Evolutionary conservation across 2,329 filamentous ascomycete genomes (phyloP), one percentile per base, ranked within the genome.

Genomic region (Verticillium tricorpus): DNA sequence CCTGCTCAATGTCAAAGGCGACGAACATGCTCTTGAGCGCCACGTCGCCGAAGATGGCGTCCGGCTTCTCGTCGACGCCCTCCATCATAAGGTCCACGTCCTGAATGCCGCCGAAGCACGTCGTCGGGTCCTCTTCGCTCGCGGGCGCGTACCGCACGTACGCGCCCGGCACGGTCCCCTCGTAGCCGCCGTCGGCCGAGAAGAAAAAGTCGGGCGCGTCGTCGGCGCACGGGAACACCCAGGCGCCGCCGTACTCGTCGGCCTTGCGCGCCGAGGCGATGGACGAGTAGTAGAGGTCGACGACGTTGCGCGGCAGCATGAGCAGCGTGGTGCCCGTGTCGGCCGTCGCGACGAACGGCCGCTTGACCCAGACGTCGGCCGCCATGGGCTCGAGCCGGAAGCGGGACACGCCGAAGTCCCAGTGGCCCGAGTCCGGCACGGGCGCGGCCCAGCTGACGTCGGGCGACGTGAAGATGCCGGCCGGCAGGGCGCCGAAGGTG

Each of bases 21-120:
- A 89, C 86, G 71, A 90, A 93, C 65, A 90, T 80, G 61, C 85
- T 85, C 84, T 95, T 95, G 67, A 95, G 82, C 78, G 93, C 91
- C 61, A 90, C 81, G 64, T 93, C 90, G 11, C 92, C 92, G 61
- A 93, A 84, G 70, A 96, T 92, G 61, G 82, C 85, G 65, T 88
- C 81, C 1, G 71, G 69, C 45, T 52, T 52, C 8, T 52, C 45
- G 11, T 52, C 45, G 19, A 52, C 45, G 17, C 45, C 45, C n/a
- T 52, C 45, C 45, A 52, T 22, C 58, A 79, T 67, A 28, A 69
- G 70, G 17, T 74, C 75, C 54, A 79, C 74, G 37, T 77, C 80
- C 79, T 95, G 92, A 65, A 96, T 83, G 57, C 91, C 92, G 61
- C 91, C 91, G 73, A 85, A 93, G 80, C 92, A 95, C 61, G 72